Base-by-base conservation (phyloP, 2,329 filamentous ascomycete genomes). In the Eurotiales sp. region DNA sequence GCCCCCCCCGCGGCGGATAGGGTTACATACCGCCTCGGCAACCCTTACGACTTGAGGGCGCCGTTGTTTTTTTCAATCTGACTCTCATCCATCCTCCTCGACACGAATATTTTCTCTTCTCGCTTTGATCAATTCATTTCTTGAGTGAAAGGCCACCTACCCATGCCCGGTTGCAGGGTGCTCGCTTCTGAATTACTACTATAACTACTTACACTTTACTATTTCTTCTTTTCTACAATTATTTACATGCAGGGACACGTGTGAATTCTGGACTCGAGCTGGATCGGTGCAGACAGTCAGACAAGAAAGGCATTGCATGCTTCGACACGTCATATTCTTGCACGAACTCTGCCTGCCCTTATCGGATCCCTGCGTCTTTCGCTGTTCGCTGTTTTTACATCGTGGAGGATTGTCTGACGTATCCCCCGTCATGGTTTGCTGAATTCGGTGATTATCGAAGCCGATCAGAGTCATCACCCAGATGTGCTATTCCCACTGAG, bases 131-230 rank as follows among this genome's bases (percentile, higher is more conserved):
- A 19, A 21, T 37, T 10, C n/a, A 8, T 12, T 6, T 15, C 10
- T 15, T 19, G n/a, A 36, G 2, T 8, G 3, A 2, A 21, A 19
- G 23, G 23, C 30, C 10, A 11, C 34, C 8, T 10, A 12, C 46
- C 46, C 19, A 23, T 48, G 36, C 46, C 46, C 41, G 36, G 46
- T 32, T 41, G 46, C 46, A 48, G 25, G 36, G 46, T 47, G 15
- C 36, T 29, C 25, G 6, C 34, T 47, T 23, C 21, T 32, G 29
- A 32, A 12, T 32, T 32, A 32, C 14, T 32, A 32, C 4, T 37
- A 27, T 19, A 3, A 37, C 21, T 21, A 19, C 25, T 21, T 8
- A n/a, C n/a, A n/a, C 15, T 37, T 37, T 37, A 37, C 21, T 15
- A 37, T 8, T 21, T 37, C 17, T 37, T 27, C n/a, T n/a, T n/a